Conservation (phyloP, 305 asterid species). For the Fraxinus velutina region DNA sequence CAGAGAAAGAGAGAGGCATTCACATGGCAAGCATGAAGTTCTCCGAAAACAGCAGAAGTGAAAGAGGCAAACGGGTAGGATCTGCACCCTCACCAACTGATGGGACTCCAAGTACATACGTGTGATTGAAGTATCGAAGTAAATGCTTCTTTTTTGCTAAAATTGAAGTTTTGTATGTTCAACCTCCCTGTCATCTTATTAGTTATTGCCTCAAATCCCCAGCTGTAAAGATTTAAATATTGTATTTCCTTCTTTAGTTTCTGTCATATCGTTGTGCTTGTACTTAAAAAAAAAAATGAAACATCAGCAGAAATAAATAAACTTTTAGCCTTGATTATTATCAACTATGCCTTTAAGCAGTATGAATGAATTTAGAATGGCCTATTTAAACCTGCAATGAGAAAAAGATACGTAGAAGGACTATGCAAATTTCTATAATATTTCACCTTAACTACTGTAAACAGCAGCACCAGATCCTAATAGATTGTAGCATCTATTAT, state of each 20-base stretch:
- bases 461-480: not conserved
- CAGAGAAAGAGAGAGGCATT: slow-evolving; percentile 49
- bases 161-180: not conserved
- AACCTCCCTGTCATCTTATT: not conserved
- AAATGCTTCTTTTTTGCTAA: not conserved
- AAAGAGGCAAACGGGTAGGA: slow-evolving; percentile 46
- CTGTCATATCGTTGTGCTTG: not conserved
- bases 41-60: slow-evolving; percentile 59
- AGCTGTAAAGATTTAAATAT: too few relatives aligned
- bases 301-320: not conserved
- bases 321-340: too few relatives aligned
- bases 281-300: not conserved
- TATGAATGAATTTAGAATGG: not conserved
- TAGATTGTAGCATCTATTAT: not conserved
- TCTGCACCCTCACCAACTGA: not conserved
- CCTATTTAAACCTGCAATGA: not conserved
- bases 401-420: not conserved
- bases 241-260: not conserved
- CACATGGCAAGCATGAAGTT: slow-evolving; percentile 63
- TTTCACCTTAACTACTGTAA: not conserved
- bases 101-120: not conserved
- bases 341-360: not conserved
- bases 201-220: not conserved
- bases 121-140: not conserved
- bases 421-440: not conserved